phyloP scores from a whole-genome alignment of 1,284 basidiomycete genomes.

The Rhizoctonia solani region DNA sequence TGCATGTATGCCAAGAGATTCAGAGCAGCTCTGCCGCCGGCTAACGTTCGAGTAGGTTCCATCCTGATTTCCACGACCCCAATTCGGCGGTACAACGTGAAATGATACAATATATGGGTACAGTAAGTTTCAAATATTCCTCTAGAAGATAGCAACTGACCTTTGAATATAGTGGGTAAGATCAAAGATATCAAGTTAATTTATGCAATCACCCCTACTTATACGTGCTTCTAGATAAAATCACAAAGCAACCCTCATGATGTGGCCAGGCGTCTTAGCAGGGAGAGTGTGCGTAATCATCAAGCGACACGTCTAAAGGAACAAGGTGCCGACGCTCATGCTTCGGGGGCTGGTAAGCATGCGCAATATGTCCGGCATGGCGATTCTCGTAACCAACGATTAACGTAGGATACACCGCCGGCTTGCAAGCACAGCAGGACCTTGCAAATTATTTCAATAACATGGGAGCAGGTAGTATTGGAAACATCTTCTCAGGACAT shows the following conservation, averaged over 20 bases:
- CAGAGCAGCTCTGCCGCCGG: constrained; percentile 1
- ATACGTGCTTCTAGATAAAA: constrained; percentile 55
- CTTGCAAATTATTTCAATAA: constrained; percentile 36
- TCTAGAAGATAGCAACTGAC: neutral
- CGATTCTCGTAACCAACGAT: constrained; percentile 43
- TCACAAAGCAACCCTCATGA: constrained; percentile 58
- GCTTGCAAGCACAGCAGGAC: constrained; percentile 16
- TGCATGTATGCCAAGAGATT: constrained; percentile 59
- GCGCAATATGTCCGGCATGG: constrained; percentile 44
- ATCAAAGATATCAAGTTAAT: no score
- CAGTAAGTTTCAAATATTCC: constrained; percentile 18
- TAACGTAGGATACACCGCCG: constrained; percentile 17
- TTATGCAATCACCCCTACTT: constrained; percentile 51
- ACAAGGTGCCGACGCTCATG: constrained; percentile 48
- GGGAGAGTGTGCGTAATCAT: constrained; percentile 70
- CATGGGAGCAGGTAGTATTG: constrained; percentile 38
- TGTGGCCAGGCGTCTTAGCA: constrained; percentile 63
- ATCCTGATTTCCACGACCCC: constrained; percentile 79
- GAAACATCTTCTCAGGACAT: constrained; percentile 24
- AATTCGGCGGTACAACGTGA: constrained; percentile 74
- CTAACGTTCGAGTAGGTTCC: constrained; percentile 59
- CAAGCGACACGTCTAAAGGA: constrained; percentile 65
- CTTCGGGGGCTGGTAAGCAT: constrained; percentile 47
- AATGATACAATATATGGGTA: constrained; percentile 59
- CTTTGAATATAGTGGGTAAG: constrained; percentile 25